Base-by-base conservation (phyloP, 768 basidiomycete genomes). In the Leucosporidium scottii region DNA sequence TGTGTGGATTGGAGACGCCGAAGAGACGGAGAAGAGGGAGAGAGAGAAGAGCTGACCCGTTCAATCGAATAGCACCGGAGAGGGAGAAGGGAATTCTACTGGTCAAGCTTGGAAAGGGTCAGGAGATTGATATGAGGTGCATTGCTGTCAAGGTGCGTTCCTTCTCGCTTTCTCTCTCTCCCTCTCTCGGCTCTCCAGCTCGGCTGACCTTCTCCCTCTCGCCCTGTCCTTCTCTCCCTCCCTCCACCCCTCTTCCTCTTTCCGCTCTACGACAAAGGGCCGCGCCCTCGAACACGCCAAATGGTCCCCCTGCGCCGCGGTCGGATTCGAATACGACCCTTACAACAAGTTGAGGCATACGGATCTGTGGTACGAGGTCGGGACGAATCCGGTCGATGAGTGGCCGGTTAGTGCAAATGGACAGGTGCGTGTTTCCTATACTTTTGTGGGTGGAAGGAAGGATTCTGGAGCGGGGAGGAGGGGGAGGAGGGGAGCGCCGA, bases 221-320 rank as follows among this genome's bases (percentile, higher is more conserved):
- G 21, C 58, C 21, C n/a, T 34, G 63, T 64, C 54, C 18, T 6
- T 54, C 25, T 13, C 30, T 49, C 15, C 31, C 53, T n/a, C 13
- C 23, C 28, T 39, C 25, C 8, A 62, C 44, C 15, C 44, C 36
- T 15, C 23, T 17, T 20, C 20, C 20, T 59, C 25, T 5, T 9
- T n/a, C 4, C 48, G 10, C 9, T 39, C 53, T 59, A 56, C 39
- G 60, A 30, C 48, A 20, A 75, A 97, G 94, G 94, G 94, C 51
- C 87, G 96, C 67, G 92, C 94, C 5, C 97, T 97, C 81, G 92
- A 96, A 77, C 96, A 99, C 76, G 93, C 96, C 18, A 99, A 99
- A 80, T 99, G 94, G 91, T 94, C 92, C 0, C 94, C 96, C 18
- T 90, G 93, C 68, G 89, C 92, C 2, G 92, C 96, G 12, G 87